Evolutionary conservation across 2,329 filamentous ascomycete species (phyloP).

Genomic region (Zymoseptoria ardabiliae): DNA sequence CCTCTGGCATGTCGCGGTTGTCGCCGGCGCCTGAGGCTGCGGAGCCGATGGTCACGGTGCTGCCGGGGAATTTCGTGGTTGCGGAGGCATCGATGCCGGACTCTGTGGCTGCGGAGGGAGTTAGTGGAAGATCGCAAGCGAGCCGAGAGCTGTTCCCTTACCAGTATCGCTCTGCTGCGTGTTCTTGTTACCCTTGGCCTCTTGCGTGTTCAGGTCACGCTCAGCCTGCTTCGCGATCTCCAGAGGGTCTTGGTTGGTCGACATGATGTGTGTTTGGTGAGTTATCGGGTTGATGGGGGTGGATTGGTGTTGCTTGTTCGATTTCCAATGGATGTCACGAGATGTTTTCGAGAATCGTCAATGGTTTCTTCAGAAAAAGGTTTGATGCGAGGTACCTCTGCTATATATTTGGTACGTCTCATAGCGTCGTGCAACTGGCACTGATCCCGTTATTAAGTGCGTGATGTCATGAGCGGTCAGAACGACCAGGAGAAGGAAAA

Average conservation of each 20-base stretch:
- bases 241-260: slow-evolving; percentile 28
- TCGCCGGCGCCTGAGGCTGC: slow-evolving; percentile 38
- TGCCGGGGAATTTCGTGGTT: slow-evolving; percentile 38
- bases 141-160: background rate
- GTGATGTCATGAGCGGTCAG: background rate
- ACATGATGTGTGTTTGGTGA: background rate
- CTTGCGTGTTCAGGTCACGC: slow-evolving; percentile 41
- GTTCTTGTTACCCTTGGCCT: slow-evolving; percentile 24
- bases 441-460: background rate
- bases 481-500: background rate
- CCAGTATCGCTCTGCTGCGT: slow-evolving; percentile 10
- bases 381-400: background rate
- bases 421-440: background rate
- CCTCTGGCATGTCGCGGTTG: slow-evolving; percentile 45
- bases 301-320: background rate
- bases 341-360: background rate
- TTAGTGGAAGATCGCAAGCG: background rate
- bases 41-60: slow-evolving; percentile 37
- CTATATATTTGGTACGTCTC: background rate
- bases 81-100: slow-evolving; percentile 42
- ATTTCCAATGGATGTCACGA: background rate
- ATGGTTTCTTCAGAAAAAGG: background rate
- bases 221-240: slow-evolving; percentile 43
- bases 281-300: background rate
- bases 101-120: slow-evolving; percentile 32